These are phyloP conservation scores for Podaxis pistillaris DNA, from an alignment of 768 basidiomycete genomes.

Conservation along the genomic window DNA sequence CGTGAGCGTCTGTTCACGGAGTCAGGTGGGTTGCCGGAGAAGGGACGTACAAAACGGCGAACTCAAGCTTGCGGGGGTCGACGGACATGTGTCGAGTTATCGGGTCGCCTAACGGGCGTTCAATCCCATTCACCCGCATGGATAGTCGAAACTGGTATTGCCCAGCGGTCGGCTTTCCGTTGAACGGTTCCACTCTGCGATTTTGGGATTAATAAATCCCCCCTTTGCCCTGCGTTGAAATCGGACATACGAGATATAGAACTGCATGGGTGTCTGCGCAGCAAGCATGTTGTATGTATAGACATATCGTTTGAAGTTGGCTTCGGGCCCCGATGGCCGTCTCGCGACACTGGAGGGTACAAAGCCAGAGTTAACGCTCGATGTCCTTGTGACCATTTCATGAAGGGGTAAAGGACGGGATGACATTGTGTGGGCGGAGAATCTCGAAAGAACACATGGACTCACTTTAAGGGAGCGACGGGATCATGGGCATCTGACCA, in stretches of 20 bases:
- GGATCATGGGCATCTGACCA: conserved; percentile 20
- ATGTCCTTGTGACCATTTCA: background rate
- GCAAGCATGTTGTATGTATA: conserved; percentile 53
- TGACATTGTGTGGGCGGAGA: conserved; percentile 2
- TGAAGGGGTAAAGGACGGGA: conserved; percentile 12
- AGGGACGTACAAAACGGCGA: conserved; percentile 57
- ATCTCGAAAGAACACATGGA: conserved; percentile 8
- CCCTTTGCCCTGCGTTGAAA: background rate
- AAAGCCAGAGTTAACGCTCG: background rate
- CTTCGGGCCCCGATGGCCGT: conserved; percentile 20
- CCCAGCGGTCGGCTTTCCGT: conserved; percentile 38
- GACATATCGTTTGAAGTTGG: conserved; percentile 41
- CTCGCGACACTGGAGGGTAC: conserved; percentile 17
- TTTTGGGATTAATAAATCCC: background rate
- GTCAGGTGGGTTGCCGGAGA: background rate
- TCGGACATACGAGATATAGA: conserved; percentile 49
- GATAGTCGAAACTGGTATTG: conserved; percentile 55
- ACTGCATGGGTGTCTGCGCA: conserved; percentile 42
- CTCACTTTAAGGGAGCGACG: conserved; percentile 24
- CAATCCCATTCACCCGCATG: conserved; percentile 52
- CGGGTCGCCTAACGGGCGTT: conserved; percentile 51
- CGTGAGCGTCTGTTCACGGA: background rate
- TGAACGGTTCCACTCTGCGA: conserved; percentile 43
- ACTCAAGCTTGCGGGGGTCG: conserved; percentile 55
- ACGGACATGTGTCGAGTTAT: conserved; percentile 43